A percentile compares a stretch with the other conserved stretches of the same genome.
These are phyloP conservation scores for Lichtheimia ramosa DNA, from an alignment of 371 early-diverging fungal species.

Conservation along the genomic window DNA sequence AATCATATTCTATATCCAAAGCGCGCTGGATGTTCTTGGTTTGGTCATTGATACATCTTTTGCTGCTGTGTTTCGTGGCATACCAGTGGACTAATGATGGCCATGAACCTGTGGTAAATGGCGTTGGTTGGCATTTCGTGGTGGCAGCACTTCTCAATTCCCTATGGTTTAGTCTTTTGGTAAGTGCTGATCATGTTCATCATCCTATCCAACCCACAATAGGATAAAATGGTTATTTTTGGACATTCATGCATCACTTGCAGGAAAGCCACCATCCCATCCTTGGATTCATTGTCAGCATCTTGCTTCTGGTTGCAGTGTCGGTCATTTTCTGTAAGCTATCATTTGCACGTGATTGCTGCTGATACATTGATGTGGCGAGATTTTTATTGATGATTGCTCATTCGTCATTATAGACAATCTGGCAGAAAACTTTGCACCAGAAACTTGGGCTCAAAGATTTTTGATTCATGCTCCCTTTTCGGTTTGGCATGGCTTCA, in stretches of 20 bases:
- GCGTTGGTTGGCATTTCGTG: conserved; percentile 67
- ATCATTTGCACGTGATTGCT: too few species aligned
- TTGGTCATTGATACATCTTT: conserved; percentile 63
- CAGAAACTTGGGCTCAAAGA: conserved; percentile 43
- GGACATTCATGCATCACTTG: not conserved
- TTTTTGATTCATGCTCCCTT: conserved; percentile 71
- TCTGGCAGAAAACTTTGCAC: conserved; percentile 42
- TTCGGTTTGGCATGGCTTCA: conserved; percentile 72
- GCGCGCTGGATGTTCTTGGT: conserved; percentile 46
- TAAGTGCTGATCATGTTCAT: conserved; percentile 21
- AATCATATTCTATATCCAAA: conserved; percentile 1
- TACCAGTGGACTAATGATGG: conserved; percentile 63
- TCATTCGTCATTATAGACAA: conserved; percentile 44
- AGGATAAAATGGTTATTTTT: too few species aligned
- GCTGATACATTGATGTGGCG: too few species aligned
- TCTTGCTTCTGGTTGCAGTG: conserved; percentile 35
- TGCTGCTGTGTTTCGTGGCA: conserved; percentile 63
- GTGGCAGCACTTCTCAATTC: conserved; percentile 57
- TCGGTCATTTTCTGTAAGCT: conserved; percentile 4
- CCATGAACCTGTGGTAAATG: conserved; percentile 60
- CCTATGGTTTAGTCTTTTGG: conserved; percentile 63
- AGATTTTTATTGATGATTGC: too few species aligned
- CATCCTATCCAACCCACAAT: not conserved
- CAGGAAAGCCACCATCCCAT: conserved; percentile 26
- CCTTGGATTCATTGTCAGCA: conserved; percentile 39